A percentile compares a stretch with the other conserved stretches of the same genome.
Conservation (phyloP, 2,329 filamentous ascomycete species). For the Akanthomyces dipterigenus region DNA sequence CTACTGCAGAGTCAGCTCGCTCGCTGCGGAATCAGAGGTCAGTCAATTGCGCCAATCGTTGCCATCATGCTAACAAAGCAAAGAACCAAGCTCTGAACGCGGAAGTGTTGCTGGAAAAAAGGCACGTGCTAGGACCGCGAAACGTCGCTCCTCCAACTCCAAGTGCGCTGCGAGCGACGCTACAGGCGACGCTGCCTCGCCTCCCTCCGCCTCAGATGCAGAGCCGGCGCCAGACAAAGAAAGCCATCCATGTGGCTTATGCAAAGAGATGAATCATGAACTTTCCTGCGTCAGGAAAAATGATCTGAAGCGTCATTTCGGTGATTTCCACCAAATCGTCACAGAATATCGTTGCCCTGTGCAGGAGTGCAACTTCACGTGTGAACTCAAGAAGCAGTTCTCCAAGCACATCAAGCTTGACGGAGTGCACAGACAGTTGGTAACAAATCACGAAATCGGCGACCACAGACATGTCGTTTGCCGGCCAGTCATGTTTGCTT, state of each 20-base stretch:
- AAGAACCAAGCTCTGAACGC: neutral
- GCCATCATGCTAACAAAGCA: neutral
- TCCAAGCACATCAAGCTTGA: constrained; percentile 38
- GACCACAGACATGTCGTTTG: constrained; percentile 32
- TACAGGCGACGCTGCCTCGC: neutral
- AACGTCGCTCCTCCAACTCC: neutral
- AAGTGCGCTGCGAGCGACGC: neutral
- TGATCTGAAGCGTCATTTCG: constrained; percentile 42
- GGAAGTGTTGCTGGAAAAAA: neutral
- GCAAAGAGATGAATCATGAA: constrained; percentile 33
- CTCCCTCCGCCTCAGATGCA: neutral
- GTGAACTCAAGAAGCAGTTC: constrained; percentile 43
- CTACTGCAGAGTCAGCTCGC: neutral
- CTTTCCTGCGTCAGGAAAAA: constrained; percentile 41
- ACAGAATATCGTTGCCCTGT: constrained; percentile 40
- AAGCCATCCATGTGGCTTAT: constrained; percentile 27
- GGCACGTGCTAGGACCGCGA: neutral
- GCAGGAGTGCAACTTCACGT: constrained; percentile 31
- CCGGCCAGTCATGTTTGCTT: constrained; percentile 41
- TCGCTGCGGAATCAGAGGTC: neutral
- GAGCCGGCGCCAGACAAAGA: neutral
- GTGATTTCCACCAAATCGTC: constrained; percentile 41
- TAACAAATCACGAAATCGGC: neutral
- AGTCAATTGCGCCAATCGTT: neutral
- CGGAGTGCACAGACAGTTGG: neutral